Base-by-base conservation (phyloP, 164 flowering plant species). In the Magnolia officinalis region DNA sequence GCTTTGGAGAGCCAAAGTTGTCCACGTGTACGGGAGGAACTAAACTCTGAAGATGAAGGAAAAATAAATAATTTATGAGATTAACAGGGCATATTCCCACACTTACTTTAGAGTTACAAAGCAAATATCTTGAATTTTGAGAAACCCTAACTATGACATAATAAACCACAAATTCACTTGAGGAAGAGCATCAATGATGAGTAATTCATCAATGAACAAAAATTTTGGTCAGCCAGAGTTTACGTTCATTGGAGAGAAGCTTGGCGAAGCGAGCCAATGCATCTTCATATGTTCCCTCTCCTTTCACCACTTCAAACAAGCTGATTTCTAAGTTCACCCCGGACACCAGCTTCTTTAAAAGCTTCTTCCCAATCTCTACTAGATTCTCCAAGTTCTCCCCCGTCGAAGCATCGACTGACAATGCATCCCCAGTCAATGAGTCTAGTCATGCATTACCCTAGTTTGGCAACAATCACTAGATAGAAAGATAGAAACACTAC, bases 271-370 rank as follows among this genome's bases (percentile, higher is more conserved):
- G 80, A 19, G 78, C 70, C 19, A 89, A 78, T 26, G 90, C 92
- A 66, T 86, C 85, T 71, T 83, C 84, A 68, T 90, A 87, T 2
- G 89, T 86, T 14, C 81, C 90, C 21, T 77, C 88, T 65, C 82
- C 84, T 50, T 74, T 73, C 51, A 78, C 75, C 19, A 14, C 74
- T 55, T 86, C 84, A 29, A 37, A 77, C 10, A 21, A 31, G 59
- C 90, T 89, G 0, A 88, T 88, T 26, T 85, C 87, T 63, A 87
- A 67, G 63, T 89, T 83, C 58, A 87, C 83, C 76, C 89, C 83
- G 1, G 86, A 77, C 26, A 88, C 86, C 11, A 84, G 83, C 72
- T 83, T 85, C 77, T 81, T 84, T 31, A 89, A 71, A 65, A 89
- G 73, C 2, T 76, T 21, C 11, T 80, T 69, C 21, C 89, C 92